These are phyloP conservation scores for Iodosphaeria phyllophila DNA, from an alignment of 2,329 filamentous ascomycete species.

Conservation along the genomic window DNA sequence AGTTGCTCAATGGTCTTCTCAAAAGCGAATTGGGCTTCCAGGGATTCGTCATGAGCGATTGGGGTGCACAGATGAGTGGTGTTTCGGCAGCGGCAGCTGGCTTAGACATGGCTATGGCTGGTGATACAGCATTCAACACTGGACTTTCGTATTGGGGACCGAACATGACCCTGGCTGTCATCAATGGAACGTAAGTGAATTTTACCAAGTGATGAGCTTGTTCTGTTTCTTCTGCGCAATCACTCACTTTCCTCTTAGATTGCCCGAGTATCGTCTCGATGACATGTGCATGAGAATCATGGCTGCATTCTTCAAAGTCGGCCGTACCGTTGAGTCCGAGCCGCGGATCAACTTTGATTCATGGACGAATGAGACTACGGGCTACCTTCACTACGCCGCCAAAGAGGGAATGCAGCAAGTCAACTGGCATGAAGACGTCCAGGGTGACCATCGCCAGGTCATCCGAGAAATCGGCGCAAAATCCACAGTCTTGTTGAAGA, in stretches of 20 bases:
- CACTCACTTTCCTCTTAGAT: too few species aligned
- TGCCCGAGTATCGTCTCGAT: conserved; percentile 73
- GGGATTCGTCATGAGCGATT: conserved; percentile 67
- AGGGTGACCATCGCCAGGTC: conserved; percentile 47
- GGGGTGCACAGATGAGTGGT: conserved; percentile 57
- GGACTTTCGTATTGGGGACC: conserved; percentile 63
- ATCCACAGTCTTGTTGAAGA: conserved; percentile 81
- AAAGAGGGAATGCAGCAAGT: conserved; percentile 45
- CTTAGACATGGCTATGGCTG: conserved; percentile 78
- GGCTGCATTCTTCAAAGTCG: conserved; percentile 50
- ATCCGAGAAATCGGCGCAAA: conserved; percentile 65
- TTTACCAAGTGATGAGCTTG: too few species aligned
- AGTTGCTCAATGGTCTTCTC: conserved; percentile 54
- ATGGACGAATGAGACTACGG: conserved; percentile 65
- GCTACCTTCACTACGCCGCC: conserved; percentile 45
- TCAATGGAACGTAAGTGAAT: conserved; percentile 88
- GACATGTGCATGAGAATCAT: conserved; percentile 83
- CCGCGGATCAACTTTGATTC: conserved; percentile 74
- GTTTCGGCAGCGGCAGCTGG: conserved; percentile 49
- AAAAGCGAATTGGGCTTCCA: conserved; percentile 71
- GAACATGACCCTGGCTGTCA: conserved; percentile 71
- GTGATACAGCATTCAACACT: conserved; percentile 60
- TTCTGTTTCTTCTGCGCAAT: too few species aligned
- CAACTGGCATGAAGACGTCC: conserved; percentile 75
- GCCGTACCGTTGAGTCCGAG: conserved; percentile 26